A percentile compares a stretch with the other conserved stretches of the same genome.
phyloP scores from a whole-genome alignment of 179 eudicot species.

The Silene coronaria region DNA sequence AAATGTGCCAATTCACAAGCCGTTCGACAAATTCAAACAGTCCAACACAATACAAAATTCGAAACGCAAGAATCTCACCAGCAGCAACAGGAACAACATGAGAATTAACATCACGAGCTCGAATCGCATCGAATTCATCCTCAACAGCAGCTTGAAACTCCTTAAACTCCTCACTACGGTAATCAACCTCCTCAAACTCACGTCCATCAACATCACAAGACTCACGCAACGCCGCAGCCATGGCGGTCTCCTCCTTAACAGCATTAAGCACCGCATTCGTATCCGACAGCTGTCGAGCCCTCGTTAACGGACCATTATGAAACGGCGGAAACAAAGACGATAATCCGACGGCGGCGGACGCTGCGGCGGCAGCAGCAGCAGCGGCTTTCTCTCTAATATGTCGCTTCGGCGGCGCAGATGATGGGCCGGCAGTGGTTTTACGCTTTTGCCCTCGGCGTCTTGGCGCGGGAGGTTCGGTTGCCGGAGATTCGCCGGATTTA shows the following conservation, averaged over 20 bases:
- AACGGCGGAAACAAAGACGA: conserved; percentile 38
- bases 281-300: conserved; percentile 72
- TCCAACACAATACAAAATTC: not conserved
- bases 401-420: conserved; percentile 58
- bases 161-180: conserved; percentile 41
- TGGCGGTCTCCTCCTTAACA: conserved; percentile 30
- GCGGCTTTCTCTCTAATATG: conserved; percentile 63
- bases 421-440: conserved; percentile 47
- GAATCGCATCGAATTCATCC: conserved; percentile 48
- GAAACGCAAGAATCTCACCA: conserved; percentile 39
- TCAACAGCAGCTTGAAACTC: conserved; percentile 59
- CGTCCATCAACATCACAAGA: conserved; percentile 15
- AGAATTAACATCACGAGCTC: conserved; percentile 44
- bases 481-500: conserved; percentile 26
- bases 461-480: conserved; percentile 43
- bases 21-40: not conserved
- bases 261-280: conserved; percentile 36
- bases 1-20: too few relatives aligned
- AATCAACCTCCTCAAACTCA: conserved; percentile 25
- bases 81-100: conserved; percentile 85
- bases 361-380: conserved; percentile 24
- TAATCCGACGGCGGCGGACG: conserved; percentile 31
- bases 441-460: conserved; percentile 77
- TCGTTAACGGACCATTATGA: conserved; percentile 76
- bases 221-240: conserved; percentile 23